These are phyloP conservation scores for Neonectria faginata DNA, from an alignment of 2,329 filamentous ascomycete species.

Conservation along the genomic window DNA sequence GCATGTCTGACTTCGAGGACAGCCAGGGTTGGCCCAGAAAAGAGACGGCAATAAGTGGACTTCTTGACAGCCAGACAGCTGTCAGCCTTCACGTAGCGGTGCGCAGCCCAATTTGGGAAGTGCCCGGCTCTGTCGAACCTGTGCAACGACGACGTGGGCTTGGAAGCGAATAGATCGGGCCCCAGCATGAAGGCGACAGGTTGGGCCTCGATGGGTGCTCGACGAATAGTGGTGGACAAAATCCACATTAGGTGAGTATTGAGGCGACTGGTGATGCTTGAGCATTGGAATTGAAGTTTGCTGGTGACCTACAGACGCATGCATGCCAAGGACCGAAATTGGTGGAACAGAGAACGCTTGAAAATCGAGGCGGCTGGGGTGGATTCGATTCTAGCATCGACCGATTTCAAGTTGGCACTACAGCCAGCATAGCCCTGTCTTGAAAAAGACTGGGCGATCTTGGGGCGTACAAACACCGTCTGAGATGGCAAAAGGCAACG, in stretches of 20 bases:
- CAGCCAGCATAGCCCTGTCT: constrained; percentile 2
- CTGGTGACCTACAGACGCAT: neutral
- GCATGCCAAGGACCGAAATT: constrained; percentile 5
- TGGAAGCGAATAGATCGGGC: constrained; percentile 27
- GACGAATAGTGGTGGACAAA: neutral
- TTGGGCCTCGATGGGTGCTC: neutral
- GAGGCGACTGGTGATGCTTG: neutral
- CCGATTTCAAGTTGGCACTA: constrained; percentile 9
- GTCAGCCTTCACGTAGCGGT: constrained; percentile 31
- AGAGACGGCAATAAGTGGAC: constrained; percentile 30
- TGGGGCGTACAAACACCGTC: constrained; percentile 18
- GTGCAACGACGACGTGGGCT: constrained; percentile 35
- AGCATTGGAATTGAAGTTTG: neutral
- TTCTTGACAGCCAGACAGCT: constrained; percentile 26
- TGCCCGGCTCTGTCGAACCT: constrained; percentile 32
- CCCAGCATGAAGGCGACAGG: neutral
- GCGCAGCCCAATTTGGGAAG: constrained; percentile 30
- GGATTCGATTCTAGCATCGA: constrained; percentile 7
- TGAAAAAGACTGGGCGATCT: constrained; percentile 8
- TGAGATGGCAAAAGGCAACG: constrained; percentile 2
- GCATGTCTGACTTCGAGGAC: constrained; percentile 46
- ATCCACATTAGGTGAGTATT: neutral
- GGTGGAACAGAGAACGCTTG: constrained; percentile 13
- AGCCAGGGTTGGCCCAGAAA: constrained; percentile 40
- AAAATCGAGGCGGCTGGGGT: neutral